Evolutionary conservation across 129 eudicot genomes (phyloP), one percentile per base, ranked within the genome.

Genomic region (Logfia minima): DNA sequence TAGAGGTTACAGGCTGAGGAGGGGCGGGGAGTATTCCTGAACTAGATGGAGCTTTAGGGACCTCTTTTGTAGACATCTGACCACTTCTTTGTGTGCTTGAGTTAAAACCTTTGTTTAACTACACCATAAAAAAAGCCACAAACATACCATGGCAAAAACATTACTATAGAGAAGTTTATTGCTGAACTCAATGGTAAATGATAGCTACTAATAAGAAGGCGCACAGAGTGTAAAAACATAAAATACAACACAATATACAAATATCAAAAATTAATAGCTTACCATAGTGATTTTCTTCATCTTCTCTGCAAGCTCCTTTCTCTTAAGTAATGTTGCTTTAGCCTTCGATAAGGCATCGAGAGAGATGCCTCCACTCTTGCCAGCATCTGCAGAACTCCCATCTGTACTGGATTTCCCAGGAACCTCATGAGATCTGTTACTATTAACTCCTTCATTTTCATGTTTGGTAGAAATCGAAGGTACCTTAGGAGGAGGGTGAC

Each of bases 381-480:
- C 91, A 71, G 89, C 92, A 86, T 82, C 89, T 83, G 92, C 71
- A 84, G 86, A 79, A 84, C 84, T 85, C 85, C 96, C 93, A 94
- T 94, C 98, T 94, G 97, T 93, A 93, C 97, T 93, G 80, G 93
- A 94, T 89, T 91, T 89, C 90, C 97, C 97, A 91, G 92, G 89
- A 91, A 89, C 93, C 97, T 89, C 96, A 91, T 91, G 96, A 94
- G 96, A 94, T 94, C 96, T 84, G 98, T 86, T 91, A 89, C 83
- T 86, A 94, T 85, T 91, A 89, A 91, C 96, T 89, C 97, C 96
- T 89, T 89, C 89, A 94, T 94, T 94, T 91, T 94, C 98, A 91
- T 89, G 87, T 88, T 90, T 89, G 88, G 87, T 94, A 88, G 88
- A 79, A 91, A 91, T 86, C 63, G 90, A 87, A 85, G 96, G 88